These are phyloP conservation scores for Aphanocladium album DNA, from an alignment of 2,329 filamentous ascomycete species.

Conservation along the genomic window DNA sequence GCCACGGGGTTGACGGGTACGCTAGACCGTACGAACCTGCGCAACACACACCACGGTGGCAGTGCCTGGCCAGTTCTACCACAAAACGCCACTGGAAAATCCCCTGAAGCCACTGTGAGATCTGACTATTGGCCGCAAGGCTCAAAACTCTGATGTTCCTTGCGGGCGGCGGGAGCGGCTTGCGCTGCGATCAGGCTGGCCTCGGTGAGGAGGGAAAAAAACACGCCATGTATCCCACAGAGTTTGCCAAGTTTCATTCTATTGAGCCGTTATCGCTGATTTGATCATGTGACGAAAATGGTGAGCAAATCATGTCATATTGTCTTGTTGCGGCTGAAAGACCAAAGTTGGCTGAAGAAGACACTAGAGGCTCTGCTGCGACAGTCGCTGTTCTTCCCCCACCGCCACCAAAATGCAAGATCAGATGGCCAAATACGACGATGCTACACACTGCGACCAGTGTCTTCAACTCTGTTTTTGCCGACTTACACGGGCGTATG, in stretches of 20 bases:
- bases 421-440: not conserved
- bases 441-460: not conserved
- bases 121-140: not conserved
- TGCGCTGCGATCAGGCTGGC: conserved; percentile 2
- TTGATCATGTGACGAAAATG: not conserved
- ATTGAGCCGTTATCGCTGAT: not conserved
- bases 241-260: not conserved
- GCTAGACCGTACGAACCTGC: conserved; percentile 10
- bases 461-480: not conserved
- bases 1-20: not conserved
- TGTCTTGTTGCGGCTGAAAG: not conserved
- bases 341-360: not conserved
- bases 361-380: not conserved
- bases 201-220: not conserved
- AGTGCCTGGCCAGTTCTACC: not conserved
- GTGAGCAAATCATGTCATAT: not conserved
- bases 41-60: not conserved
- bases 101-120: not conserved
- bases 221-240: not conserved
- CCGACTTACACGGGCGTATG: not conserved
- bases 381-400: not conserved
- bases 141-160: not conserved
- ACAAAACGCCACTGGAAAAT: not conserved
- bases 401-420: not conserved
- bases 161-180: not conserved